phyloP scores from a whole-genome alignment of 2,329 filamentous ascomycete species.

The Ceratocystis variospora region DNA sequence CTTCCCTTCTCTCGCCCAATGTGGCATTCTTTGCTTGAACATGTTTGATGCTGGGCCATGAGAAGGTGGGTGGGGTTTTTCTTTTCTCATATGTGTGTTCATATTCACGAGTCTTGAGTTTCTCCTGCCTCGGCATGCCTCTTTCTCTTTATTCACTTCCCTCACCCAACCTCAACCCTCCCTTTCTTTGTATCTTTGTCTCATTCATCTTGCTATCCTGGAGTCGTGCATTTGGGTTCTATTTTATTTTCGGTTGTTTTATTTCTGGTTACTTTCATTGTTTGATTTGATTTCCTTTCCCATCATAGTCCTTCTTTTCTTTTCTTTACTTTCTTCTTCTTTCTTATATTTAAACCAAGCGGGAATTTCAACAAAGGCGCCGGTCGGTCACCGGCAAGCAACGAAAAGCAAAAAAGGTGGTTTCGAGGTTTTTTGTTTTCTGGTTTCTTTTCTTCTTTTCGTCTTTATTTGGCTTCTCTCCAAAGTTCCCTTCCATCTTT shows the following conservation, averaged over 20 bases:
- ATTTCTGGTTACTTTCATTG: not conserved
- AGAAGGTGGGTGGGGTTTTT: not conserved
- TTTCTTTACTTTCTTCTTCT: not conserved
- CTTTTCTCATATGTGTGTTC: not conserved
- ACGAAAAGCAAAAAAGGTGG: conserved; percentile 18
- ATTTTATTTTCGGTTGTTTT: not conserved
- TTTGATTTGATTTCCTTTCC: not conserved
- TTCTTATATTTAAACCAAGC: conserved; percentile 7
- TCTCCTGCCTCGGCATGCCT: not conserved
- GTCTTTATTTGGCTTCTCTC: not conserved
- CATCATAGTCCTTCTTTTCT: not conserved
- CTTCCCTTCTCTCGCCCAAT: no score
- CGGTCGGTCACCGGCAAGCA: conserved; percentile 15
- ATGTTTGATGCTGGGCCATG: no score
- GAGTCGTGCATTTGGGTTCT: not conserved
- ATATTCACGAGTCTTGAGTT: not conserved
- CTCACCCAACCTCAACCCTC: not conserved
- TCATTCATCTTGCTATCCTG: not conserved
- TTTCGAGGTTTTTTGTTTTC: not conserved
- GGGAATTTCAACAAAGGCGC: conserved; percentile 11
- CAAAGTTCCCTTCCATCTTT: not conserved
- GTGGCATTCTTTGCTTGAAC: no score
- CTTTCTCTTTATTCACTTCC: conserved; percentile 4
- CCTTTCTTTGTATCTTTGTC: not conserved
- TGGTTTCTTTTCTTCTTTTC: not conserved